Conservation (phyloP, 1,139 yeast species). For the Debaryomyces nepalensis region DNA sequence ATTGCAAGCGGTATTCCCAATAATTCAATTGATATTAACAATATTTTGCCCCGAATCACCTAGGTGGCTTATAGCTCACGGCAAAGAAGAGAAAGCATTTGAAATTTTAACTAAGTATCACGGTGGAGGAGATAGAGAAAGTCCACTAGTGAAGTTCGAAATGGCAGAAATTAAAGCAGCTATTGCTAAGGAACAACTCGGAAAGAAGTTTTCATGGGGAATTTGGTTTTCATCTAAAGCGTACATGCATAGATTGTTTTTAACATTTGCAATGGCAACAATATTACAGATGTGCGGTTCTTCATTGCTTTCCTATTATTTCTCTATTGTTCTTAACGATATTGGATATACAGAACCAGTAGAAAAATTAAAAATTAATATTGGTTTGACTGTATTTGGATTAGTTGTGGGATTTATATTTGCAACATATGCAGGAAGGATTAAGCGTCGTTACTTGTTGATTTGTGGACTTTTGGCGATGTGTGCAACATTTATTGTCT, state of each 20-base stretch:
- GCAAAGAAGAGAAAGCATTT: slow-evolving; percentile 43
- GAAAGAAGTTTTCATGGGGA: slow-evolving; percentile 25
- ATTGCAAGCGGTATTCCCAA: slow-evolving; percentile 4
- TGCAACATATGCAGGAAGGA: slow-evolving; percentile 11
- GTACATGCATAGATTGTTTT: slow-evolving; percentile 15
- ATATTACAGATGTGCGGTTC: slow-evolving; percentile 20
- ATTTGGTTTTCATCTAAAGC: slow-evolving; percentile 32
- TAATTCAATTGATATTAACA: slow-evolving; percentile 45
- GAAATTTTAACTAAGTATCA: slow-evolving; percentile 47
- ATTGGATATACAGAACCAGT: slow-evolving; percentile 20
- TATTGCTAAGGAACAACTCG: slow-evolving; percentile 28
- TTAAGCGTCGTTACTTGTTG: slow-evolving; percentile 17
- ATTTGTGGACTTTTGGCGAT: slow-evolving; percentile 21
- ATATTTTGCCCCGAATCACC: slow-evolving; percentile 52
- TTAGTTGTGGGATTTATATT: slow-evolving; percentile 27
- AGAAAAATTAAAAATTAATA: slow-evolving; percentile 15
- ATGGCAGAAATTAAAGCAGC: slow-evolving; percentile 40
- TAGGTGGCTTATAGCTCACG: slow-evolving; percentile 43
- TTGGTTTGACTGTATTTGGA: slow-evolving; percentile 16
- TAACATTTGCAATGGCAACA: slow-evolving; percentile 15
- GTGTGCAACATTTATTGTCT: slow-evolving; percentile 32
- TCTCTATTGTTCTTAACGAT: slow-evolving; percentile 18
- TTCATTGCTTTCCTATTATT: slow-evolving; percentile 22
- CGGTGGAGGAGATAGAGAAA: slow-evolving; percentile 35
- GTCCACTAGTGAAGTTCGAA: slow-evolving; percentile 40